Base-by-base conservation (phyloP, 139 green algal species). In the Diplosphaera chodatii region DNA sequence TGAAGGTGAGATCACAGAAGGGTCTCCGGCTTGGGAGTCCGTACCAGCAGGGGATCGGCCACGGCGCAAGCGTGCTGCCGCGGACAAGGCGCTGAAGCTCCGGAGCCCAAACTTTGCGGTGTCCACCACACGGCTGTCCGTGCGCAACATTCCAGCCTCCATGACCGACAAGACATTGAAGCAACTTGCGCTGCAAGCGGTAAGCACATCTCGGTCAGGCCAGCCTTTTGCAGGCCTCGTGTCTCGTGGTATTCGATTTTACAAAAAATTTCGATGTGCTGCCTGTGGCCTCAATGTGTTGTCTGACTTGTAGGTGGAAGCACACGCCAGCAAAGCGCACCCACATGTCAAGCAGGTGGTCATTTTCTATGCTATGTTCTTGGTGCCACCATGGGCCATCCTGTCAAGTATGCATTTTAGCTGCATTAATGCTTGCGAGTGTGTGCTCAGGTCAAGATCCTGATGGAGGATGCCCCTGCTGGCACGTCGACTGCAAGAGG, bases 101-200 rank as follows among this genome's bases (percentile, higher is more conserved):
- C 71, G 73, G 22, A 96, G 85, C 41, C 94, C 94, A 68, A 98
- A 97, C 87, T 97, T 98, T 68, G 78, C 85, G 33, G 82, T 98
- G 29, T 94, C 85, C 23, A 66, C 70, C 59, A 97, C 90, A 1
- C 85, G 93, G 18, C 81, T 98, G 30, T 82, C 72, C 23, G 74
- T 97, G 33, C 86, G 90, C 70, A 98, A 98, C 84, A 72, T 98
- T 13, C 93, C 93, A 0, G 34, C 64, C 64, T 70, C 75, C 3
- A 82, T 89, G 70, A 78, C 80, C 29, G 88, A 97, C 74, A 80
- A 80, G 21, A 32, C 77, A 32, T 72, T 96, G 25, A 87, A 86
- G 72, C 31, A 70, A 40, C 64, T 87, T 18, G 84, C 89, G 32
- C 32, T 88, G 23, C 63, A 78, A 5, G 87, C 89, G 23, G 84